phyloP scores from a whole-genome alignment of 257 asterid species.

The Salvia rosmarinus region DNA sequence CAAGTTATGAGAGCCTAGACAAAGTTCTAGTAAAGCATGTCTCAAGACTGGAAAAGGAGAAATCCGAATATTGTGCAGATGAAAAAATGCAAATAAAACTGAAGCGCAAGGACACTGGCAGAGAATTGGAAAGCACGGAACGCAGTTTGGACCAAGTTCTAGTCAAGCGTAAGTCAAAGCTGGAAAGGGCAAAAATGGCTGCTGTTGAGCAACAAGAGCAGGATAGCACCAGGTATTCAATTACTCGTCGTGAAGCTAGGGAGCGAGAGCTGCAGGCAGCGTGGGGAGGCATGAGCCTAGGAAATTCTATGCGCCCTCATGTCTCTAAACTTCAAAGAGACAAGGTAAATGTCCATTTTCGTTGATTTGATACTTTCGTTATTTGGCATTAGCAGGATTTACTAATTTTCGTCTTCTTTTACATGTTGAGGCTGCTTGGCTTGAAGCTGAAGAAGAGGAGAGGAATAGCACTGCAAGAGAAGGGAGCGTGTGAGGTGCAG shows the following conservation, averaged over 20 bases:
- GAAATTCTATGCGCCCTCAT: conserved; percentile 82
- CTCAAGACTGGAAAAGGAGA: conserved; percentile 77
- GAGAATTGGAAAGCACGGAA: conserved; percentile 37
- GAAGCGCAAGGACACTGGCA: conserved; percentile 40
- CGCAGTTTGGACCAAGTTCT: conserved; percentile 73
- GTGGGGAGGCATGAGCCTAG: conserved; percentile 94
- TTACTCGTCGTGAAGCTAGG: conserved; percentile 67
- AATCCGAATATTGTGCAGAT: conserved; percentile 45
- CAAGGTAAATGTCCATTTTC: conserved; percentile 52
- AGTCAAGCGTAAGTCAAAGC: conserved; percentile 62
- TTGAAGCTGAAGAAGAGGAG: conserved; percentile 90
- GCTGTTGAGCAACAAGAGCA: conserved; percentile 36
- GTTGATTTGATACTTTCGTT: background rate
- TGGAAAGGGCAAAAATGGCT: conserved; percentile 65
- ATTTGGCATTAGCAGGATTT: background rate
- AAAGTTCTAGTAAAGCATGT: conserved; percentile 76
- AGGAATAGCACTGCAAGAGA: conserved; percentile 54
- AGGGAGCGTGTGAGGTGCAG: conserved; percentile 28
- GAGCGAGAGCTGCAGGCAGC: conserved; percentile 77
- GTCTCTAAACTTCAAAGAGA: conserved; percentile 78
- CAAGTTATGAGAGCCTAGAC: conserved; percentile 61
- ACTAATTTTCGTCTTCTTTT: background rate
- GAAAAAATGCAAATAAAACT: conserved; percentile 44
- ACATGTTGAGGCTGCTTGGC: conserved; percentile 79
- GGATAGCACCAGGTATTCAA: conserved; percentile 42